These are phyloP conservation scores for Exophiala mesophila DNA, from an alignment of 2,329 filamentous ascomycete species.

Conservation along the genomic window DNA sequence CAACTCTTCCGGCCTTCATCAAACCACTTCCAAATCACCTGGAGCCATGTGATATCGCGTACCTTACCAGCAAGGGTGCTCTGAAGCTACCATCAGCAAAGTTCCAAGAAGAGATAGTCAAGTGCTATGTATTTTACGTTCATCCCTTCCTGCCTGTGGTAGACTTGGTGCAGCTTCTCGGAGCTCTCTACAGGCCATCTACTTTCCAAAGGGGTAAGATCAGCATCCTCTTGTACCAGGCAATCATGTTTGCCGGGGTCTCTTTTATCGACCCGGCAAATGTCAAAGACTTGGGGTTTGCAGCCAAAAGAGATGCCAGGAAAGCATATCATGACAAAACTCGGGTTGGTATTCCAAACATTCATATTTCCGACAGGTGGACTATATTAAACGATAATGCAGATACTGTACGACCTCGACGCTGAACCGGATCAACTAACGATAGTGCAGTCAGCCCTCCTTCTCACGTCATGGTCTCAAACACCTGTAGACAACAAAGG, in stretches of 20 bases:
- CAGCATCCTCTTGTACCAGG: conserved; percentile 84
- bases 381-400: neutral
- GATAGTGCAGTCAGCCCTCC: conserved; percentile 76
- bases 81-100: conserved; percentile 64
- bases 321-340: conserved; percentile 80
- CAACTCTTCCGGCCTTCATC: conserved; percentile 76
- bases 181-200: conserved; percentile 52
- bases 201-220: conserved; percentile 68
- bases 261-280: conserved; percentile 58
- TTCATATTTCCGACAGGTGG: no score
- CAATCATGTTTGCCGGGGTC: conserved; percentile 86
- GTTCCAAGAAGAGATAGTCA: conserved; percentile 73
- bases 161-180: conserved; percentile 57
- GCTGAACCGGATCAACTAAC: conserved; percentile 84
- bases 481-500: neutral
- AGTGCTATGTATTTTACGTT: conserved; percentile 78
- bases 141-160: conserved; percentile 90
- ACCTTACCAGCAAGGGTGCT: conserved; percentile 78
- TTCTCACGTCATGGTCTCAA: conserved; percentile 56
- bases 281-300: conserved; percentile 2
- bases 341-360: no score
- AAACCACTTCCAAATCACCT: conserved; percentile 64
- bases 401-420: conserved; percentile 83
- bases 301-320: conserved; percentile 63
- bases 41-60: conserved; percentile 78